These are phyloP conservation scores for Arctium lappa DNA, from an alignment of 129 eudicot genomes.

Conservation along the genomic window DNA sequence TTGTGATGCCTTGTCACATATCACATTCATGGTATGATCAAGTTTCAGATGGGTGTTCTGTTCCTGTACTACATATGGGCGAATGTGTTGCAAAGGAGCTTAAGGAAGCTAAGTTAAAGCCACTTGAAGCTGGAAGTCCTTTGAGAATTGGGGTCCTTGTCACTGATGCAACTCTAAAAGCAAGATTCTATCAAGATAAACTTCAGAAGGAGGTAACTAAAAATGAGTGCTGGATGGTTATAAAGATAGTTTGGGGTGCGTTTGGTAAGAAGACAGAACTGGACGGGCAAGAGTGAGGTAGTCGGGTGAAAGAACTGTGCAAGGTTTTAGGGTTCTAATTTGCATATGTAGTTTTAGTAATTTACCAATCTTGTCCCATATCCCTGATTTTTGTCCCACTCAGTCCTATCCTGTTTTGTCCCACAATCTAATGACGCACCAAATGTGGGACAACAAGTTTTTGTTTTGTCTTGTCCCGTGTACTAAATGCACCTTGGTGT, in stretches of 20 bases:
- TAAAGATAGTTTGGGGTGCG: no score
- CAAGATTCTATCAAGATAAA: slow-evolving; percentile 61
- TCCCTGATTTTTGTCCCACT: no score
- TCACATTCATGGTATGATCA: slow-evolving; percentile 69
- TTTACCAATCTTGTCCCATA: no score
- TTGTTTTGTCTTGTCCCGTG: no score
- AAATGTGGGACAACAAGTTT: no score
- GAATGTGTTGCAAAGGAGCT: slow-evolving; percentile 82
- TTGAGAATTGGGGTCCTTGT: slow-evolving; percentile 60
- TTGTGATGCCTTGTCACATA: slow-evolving; percentile 72
- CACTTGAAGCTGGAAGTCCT: slow-evolving; percentile 75
- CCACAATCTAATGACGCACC: no score
- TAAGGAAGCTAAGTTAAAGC: slow-evolving; percentile 71
- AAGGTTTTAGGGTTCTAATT: no score
- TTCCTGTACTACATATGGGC: slow-evolving; percentile 72
- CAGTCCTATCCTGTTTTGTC: no score
- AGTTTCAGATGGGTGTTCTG: slow-evolving; percentile 53
- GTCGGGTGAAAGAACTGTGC: no score
- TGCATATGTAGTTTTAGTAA: no score
- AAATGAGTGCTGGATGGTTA: not conserved
- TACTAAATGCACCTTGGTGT: not conserved
- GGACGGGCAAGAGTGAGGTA: no score
- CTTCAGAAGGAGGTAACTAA: slow-evolving; percentile 60
- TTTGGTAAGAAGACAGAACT: no score
- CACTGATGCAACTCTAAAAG: slow-evolving; percentile 39